phyloP scores from a whole-genome alignment of 345 rosid genomes.

The Trapa incisa region DNA sequence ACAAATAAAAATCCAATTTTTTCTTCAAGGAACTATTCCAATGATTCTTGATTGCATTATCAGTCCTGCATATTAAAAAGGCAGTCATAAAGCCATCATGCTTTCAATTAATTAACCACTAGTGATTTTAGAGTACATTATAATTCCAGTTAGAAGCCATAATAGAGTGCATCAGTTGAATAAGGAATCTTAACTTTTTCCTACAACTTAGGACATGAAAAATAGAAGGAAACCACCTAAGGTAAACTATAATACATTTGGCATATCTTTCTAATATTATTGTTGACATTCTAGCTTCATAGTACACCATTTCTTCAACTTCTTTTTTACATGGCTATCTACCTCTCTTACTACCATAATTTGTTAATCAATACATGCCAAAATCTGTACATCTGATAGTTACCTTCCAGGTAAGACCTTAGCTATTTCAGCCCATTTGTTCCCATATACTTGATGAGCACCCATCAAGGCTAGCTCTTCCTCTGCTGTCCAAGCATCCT shows the following conservation, averaged over 20 bases:
- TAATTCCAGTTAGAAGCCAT: neutral
- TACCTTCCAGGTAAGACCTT: conserved; percentile 98
- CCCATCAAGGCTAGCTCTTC: conserved; percentile 78
- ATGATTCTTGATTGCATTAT: conserved; percentile 89
- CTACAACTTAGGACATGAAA: neutral
- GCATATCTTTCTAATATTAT: neutral
- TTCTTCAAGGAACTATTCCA: conserved; percentile 98
- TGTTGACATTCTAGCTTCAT: neutral
- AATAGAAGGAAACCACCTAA: neutral
- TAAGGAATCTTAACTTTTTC: neutral
- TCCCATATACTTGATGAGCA: conserved; percentile 66
- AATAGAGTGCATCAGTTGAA: neutral
- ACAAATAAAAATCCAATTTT: conserved; percentile 62
- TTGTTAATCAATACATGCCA: neutral
- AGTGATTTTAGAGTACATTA: neutral
- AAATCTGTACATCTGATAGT: neutral
- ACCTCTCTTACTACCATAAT: neutral
- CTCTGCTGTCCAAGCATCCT: conserved; percentile 85
- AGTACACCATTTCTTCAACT: neutral
- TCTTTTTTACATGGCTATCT: neutral
- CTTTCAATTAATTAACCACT: neutral
- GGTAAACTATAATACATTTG: neutral
- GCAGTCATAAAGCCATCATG: neutral
- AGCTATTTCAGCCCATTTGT: conserved; percentile 98
- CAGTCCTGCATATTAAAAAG: conserved; percentile 47